Base-by-base conservation (phyloP, 305 asterid species). In the Euphrasia arctica region DNA sequence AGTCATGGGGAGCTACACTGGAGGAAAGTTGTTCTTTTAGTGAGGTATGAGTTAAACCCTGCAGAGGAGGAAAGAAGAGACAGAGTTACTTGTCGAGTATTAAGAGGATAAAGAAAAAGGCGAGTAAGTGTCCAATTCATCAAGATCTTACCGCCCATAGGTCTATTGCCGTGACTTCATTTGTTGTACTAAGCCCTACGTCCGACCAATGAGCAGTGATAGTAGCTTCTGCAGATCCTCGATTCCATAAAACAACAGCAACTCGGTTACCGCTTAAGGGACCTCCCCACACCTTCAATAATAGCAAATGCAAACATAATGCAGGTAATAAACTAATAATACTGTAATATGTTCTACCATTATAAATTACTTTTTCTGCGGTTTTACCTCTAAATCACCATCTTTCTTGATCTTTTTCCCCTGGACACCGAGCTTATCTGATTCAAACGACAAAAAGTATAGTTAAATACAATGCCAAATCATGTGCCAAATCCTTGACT, bases 341-440 rank as follows among this genome's bases (percentile, higher is more conserved):
- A 39, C 45, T 5, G 10, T 43, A 43, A 43, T 0, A 43, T 13
- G 49, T 2, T 10, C 49, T 12, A 43, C 2, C 50, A 45, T 48
- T 12, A 13, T 3, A 48, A 22, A 36, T 4, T 48, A 12, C 4
- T 43, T 43, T 43, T 43, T 43, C 49, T 14, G 50, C 50, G 1
- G 50, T 25, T 22, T 25, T 66, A 87, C 97, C 96, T 92, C 96
- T 71, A 80, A 75, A 36, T 75, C 90, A 48, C 95, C 95, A 34
- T 79, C 63, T 58, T 65, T 79, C 77, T 84, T 90, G 0, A 93
- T 66, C 82, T 80, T 93, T 74, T 72, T 86, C 81, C 96, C 99
- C 77, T 93, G 99, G 47, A 88, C 61, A 8, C 99, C 99, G 58
- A 84, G 95, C 58, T 71, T 73, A 83, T 93, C 99, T 89, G 74